Evolutionary conservation across 805 yeast genomes (phyloP).

Genomic region (Candida berthetii): DNA sequence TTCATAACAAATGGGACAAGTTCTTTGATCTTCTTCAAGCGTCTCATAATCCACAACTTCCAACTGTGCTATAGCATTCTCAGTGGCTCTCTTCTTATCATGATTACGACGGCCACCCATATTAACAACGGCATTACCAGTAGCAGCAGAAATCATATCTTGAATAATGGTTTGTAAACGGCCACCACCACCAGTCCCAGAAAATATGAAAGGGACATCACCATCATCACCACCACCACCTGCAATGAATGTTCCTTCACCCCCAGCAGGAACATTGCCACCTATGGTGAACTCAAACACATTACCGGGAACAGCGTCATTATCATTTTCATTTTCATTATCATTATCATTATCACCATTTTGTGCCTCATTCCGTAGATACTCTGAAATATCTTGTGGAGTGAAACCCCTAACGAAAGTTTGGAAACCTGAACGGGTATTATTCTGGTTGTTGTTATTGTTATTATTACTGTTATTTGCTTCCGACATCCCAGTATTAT

Average conservation of each 20-base stretch:
- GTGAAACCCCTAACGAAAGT: too few relatives aligned
- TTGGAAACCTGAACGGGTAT: too few relatives aligned
- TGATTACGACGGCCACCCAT: not conserved
- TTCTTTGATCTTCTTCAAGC: constrained; percentile 6
- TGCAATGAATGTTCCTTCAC: not conserved
- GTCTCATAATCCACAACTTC: constrained; percentile 5
- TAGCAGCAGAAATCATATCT: not conserved
- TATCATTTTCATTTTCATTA: too few relatives aligned
- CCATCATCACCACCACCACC: not conserved
- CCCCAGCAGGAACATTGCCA: too few relatives aligned
- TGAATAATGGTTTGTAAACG: not conserved
- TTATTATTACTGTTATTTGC: too few relatives aligned
- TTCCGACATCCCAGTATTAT: too few relatives aligned
- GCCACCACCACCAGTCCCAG: not conserved
- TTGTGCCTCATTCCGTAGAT: too few relatives aligned
- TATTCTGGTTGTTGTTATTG: too few relatives aligned
- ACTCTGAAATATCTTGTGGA: too few relatives aligned
- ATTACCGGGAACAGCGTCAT: too few relatives aligned
- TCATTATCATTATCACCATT: too few relatives aligned
- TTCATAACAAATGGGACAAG: constrained; percentile 18
- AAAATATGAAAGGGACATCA: not conserved
- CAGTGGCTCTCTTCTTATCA: constrained; percentile 11
- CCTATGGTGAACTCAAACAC: too few relatives aligned
- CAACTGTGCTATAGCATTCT: constrained; percentile 13
- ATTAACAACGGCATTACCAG: not conserved